These are phyloP conservation scores for Chytriomyces hyalinus DNA, from an alignment of 192 early-diverging fungal genomes.

Conservation along the genomic window DNA sequence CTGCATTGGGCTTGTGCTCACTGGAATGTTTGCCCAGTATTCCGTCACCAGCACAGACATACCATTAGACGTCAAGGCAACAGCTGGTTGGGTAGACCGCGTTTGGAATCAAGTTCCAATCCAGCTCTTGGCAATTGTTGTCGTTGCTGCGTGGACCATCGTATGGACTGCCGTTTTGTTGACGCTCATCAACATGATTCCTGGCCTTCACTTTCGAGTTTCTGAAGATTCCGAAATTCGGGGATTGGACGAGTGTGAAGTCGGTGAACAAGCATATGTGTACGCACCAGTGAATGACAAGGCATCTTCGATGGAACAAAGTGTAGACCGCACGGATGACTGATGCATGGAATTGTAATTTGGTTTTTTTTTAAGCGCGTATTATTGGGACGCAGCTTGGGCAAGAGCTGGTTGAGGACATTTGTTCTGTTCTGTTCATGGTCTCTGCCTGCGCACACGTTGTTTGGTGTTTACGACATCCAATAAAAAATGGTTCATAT, in stretches of 20 bases:
- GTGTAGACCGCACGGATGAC: no score
- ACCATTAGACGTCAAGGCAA: slow-evolving; percentile 37
- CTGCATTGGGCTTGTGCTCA: slow-evolving; percentile 76
- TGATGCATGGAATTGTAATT: no score
- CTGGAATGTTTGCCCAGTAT: slow-evolving; percentile 83
- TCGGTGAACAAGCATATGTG: slow-evolving; percentile 74
- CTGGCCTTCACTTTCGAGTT: slow-evolving; percentile 68
- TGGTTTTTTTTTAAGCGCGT: no score
- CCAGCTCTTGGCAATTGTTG: slow-evolving; percentile 72
- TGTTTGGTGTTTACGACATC: no score
- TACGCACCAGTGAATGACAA: neutral
- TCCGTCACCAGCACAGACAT: slow-evolving; percentile 63
- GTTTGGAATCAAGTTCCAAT: slow-evolving; percentile 77
- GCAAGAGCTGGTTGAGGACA: no score
- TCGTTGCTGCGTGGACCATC: slow-evolving; percentile 77
- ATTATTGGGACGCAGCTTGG: no score
- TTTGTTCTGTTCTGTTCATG: no score
- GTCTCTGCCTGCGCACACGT: no score
- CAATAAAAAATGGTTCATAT: no score
- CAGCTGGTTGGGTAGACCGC: slow-evolving; percentile 78
- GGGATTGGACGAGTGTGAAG: slow-evolving; percentile 78
- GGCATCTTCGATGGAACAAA: no score
- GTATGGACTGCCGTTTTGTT: slow-evolving; percentile 73
- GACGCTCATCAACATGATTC: slow-evolving; percentile 70
- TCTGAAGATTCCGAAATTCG: slow-evolving; percentile 66